Conservation (phyloP, 176 grass and related monocot species). For the Rhynchospora breviuscula region DNA sequence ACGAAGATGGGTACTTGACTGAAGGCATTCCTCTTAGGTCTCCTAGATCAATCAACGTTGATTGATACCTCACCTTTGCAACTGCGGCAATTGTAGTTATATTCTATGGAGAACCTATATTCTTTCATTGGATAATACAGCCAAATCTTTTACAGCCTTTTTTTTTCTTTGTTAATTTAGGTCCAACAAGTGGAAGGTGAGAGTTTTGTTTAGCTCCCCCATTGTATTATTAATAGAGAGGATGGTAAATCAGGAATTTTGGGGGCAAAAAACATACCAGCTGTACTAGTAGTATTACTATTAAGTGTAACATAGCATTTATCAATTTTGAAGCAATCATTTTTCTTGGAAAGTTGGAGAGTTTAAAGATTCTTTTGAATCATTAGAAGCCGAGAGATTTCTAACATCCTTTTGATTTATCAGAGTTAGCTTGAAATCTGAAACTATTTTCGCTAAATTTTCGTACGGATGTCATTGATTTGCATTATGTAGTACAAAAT, state of each 20-base stretch:
- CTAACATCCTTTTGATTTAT: constrained; percentile 10
- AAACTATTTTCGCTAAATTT: background rate
- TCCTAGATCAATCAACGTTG: constrained; percentile 37
- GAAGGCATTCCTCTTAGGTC: constrained; percentile 76
- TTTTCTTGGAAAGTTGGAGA: background rate
- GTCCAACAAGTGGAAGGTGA: constrained; percentile 29
- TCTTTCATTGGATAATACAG: constrained; percentile 31
- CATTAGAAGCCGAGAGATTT: background rate
- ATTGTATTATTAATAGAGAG: constrained; percentile 40
- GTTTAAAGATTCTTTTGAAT: constrained; percentile 11
- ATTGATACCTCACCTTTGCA: constrained; percentile 2
- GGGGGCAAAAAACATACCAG: constrained; percentile 24
- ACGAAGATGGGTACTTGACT: constrained; percentile 48
- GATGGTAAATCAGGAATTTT: constrained; percentile 29
- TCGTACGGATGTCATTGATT: background rate
- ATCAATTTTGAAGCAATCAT: background rate
- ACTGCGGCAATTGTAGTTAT: constrained; percentile 7
- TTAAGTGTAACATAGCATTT: constrained; percentile 28
- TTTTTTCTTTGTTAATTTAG: constrained; percentile 34
- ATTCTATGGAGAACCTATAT: constrained; percentile 14
- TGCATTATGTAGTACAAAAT: background rate
- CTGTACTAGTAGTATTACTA: constrained; percentile 47
- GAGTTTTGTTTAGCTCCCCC: constrained; percentile 26
- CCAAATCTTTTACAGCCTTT: background rate
- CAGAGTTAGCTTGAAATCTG: background rate